Evolutionary conservation across 371 early-diverging fungal genomes (phyloP).

Genomic region (Mortierella sp.): DNA sequence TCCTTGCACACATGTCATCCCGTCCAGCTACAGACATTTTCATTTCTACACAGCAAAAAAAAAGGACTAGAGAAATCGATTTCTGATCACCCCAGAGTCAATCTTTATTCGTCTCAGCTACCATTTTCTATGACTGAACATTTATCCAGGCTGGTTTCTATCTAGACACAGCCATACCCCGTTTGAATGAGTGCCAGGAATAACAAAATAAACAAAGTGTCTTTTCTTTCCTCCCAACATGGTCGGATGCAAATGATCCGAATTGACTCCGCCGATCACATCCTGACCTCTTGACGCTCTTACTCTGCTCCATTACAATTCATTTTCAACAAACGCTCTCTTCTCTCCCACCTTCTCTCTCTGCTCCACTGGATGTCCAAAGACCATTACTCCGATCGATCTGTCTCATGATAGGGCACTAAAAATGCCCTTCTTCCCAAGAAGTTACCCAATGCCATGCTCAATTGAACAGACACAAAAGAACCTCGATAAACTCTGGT

Average conservation of each 20-base stretch:
- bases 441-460: too few relatives aligned
- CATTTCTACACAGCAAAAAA: not conserved
- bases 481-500: too few relatives aligned
- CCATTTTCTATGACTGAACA: too few relatives aligned
- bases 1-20: not conserved
- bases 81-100: too few relatives aligned
- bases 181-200: too few relatives aligned
- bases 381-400: not conserved
- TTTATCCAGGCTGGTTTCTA: too few relatives aligned
- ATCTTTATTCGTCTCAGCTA: not conserved
- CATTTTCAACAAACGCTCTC: not conserved
- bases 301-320: not conserved
- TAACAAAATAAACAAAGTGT: too few relatives aligned
- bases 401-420: conserved; percentile 4
- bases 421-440: too few relatives aligned
- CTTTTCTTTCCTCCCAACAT: not conserved
- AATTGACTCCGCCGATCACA: conserved; percentile 7
- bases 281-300: not conserved
- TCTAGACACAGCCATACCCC: too few relatives aligned
- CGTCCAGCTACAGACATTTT: not conserved
- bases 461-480: too few relatives aligned
- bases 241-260: not conserved
- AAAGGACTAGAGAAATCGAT: too few relatives aligned
- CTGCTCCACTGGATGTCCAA: not conserved
- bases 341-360: not conserved